Evolutionary conservation across 192 early-diverging fungal genomes (phyloP).

Genomic region (Coemansia pectinata): DNA sequence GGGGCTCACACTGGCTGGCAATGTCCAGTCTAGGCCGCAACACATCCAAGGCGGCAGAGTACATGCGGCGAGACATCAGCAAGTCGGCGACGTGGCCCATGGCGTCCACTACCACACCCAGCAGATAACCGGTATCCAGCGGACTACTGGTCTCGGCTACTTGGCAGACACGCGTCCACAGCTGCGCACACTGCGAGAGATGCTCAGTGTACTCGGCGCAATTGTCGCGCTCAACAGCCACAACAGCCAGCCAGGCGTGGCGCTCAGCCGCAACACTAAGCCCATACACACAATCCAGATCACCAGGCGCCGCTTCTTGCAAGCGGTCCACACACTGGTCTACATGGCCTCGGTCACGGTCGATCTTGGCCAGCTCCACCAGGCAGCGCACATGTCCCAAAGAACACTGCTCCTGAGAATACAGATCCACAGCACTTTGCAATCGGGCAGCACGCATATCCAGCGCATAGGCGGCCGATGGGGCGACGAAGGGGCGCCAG

Average conservation of each 20-base stretch:
- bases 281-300: slow-evolving; percentile 11
- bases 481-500: slow-evolving; percentile 21
- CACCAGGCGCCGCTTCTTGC: slow-evolving; percentile 5
- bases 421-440: slow-evolving; percentile 10
- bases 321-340: slow-evolving; percentile 6
- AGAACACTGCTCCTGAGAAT: background rate
- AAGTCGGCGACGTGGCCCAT: slow-evolving; percentile 25
- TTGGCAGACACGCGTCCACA: slow-evolving; percentile 22
- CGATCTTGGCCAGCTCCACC: slow-evolving; percentile 30
- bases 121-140: slow-evolving; percentile 23
- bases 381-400: slow-evolving; percentile 31
- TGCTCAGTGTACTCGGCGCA: background rate
- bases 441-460: slow-evolving; percentile 6
- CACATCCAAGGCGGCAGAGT: slow-evolving; percentile 10
- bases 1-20: slow-evolving; percentile 10
- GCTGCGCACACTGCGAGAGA: slow-evolving; percentile 1
- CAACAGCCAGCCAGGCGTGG: slow-evolving; percentile 36
- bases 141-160: background rate
- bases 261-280: slow-evolving; percentile 24
- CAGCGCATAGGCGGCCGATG: slow-evolving; percentile 2
- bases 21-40: slow-evolving; percentile 8
- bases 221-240: slow-evolving; percentile 15
- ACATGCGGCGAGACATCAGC: slow-evolving; percentile 40
- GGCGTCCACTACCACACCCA: slow-evolving; percentile 9
- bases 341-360: slow-evolving; percentile 21